Percentiles rank a stretch among this genome's conserved stretches.
These are phyloP conservation scores for Emydomyces testavorans DNA, from an alignment of 2,329 filamentous ascomycete genomes.

Conservation along the genomic window DNA sequence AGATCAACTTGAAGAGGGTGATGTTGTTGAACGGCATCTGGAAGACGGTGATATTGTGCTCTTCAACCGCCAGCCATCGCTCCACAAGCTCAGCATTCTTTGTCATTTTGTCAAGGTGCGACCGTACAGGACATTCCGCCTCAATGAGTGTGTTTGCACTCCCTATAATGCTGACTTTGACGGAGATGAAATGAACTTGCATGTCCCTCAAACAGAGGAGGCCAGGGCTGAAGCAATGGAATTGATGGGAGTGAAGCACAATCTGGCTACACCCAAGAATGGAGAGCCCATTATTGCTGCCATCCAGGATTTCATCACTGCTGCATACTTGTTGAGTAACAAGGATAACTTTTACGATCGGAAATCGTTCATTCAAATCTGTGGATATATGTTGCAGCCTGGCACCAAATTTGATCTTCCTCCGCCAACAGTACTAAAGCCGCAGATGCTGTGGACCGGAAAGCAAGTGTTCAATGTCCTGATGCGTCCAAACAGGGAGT, in stretches of 20 bases:
- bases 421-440: conserved; percentile 74
- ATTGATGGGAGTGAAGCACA: conserved; percentile 96
- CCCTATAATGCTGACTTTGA: conserved; percentile 99
- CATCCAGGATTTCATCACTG: conserved; percentile 99
- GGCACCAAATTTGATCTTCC: conserved; percentile 70
- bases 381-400: conserved; percentile 84
- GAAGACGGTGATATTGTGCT: conserved; percentile 92
- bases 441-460: conserved; percentile 82
- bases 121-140: conserved; percentile 86
- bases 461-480: conserved; percentile 93
- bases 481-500: conserved; percentile 78
- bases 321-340: conserved; percentile 77
- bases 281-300: conserved; percentile 96
- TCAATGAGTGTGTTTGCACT: conserved; percentile 96
- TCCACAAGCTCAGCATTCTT: conserved; percentile 98
- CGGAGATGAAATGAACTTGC: conserved; percentile 97
- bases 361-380: conserved; percentile 76
- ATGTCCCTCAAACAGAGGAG: conserved; percentile 96
- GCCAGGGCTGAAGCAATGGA: conserved; percentile 89
- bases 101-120: conserved; percentile 87
- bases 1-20: conserved; percentile 63
- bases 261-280: conserved; percentile 90
- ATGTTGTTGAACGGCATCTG: conserved; percentile 85
- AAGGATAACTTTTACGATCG: conserved; percentile 91
- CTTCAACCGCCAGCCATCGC: conserved; percentile 93